Base-by-base conservation (phyloP, 169 alveolate genomes). In the Gregarina niphandrodes region DNA sequence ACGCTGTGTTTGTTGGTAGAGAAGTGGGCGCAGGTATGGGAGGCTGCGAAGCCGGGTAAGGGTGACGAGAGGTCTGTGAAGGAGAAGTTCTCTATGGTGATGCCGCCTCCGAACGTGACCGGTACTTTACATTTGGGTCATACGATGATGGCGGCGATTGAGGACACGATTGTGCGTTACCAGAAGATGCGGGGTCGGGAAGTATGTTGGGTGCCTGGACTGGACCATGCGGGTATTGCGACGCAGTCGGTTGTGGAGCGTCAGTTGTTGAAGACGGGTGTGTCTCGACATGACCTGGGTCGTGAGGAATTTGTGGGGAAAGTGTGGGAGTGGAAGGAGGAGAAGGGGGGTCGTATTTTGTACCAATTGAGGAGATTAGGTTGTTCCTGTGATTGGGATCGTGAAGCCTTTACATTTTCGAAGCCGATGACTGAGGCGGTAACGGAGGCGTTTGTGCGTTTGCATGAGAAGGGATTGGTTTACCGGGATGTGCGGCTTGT, bases 91-190 rank as follows among this genome's bases (percentile, higher is more conserved):
- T 78, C 82, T 12, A 84, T 85, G 84, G 75, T 87, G 29, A 73
- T 93, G 15, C 99, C 99, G 5, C 99, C 99, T 9, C 98, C 99
- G 2, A 91, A 94, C 55, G 97, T 94, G 17, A 94, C 99, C 3
- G 99, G 99, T n/a, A 75, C 91, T 21, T 70, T 93, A 17, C 99
- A 93, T 60, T 67, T 93, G 43, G 99, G 99, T 5, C 99, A 93
- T 60, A 91, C 98, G 0, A 66, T 93, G 42, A 93, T 96, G 49
- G 75, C 82, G 13, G 95, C 98, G 6, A 88, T 93, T 24, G 96
- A 93, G 54, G 99, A 90, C 57, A 59, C 95, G 13, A 64, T 93
- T 37, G 75, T 88, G 13, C 60, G 99, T 47, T 86, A 91, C 0
- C 26, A 7, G 0, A 6, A 9, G 9, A 78, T 87, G 93, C 60